Evolutionary conservation across 2,329 filamentous ascomycete genomes (phyloP), one percentile per base, ranked within the genome.

Genomic region (Arthroderma sp.): DNA sequence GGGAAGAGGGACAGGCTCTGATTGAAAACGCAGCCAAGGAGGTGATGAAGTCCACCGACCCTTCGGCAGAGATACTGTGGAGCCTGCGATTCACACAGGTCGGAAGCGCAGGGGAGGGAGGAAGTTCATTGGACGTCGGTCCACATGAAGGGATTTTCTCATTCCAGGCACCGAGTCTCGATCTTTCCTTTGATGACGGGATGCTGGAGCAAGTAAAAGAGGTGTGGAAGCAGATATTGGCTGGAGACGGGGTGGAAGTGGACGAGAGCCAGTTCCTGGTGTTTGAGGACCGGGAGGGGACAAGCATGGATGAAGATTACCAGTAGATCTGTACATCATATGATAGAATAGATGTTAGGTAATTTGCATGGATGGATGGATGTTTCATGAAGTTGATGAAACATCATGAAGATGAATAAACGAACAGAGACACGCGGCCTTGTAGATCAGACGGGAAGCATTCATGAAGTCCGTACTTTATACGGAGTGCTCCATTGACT

Each of bases 131-230:
- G 45, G 42, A 33, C 15, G 15, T 22, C 15, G 15, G 47, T 47
- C 36, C 11, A 43, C 64, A 71, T 7, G 65, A 66, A 15, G 61
- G 65, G 27, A 58, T 78, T 11, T 62, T 81, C 37, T 61, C 67
- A 1, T 77, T 91, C 48, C 71, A 78, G 4, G 66, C 74, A 2
- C 58, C 77, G 0, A 70, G 77, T 2, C 62, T 80, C 6, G 80
- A 83, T 50, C 71, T 93, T 5, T 74, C 82, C 0, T 84, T 94
- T 51, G 77, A 86, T 53, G 89, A 95, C 53, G 57, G 65, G 0
- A 66, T 78, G 1, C 63, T 95, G 6, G 73, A 78, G 5, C 62
- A 75, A 28, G 83, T 94, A 1, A 75, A 75, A 48, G 62, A 73
- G 6, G 77, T 80, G 5, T 96, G 88, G 87, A 68, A 74, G 49